These are phyloP conservation scores for Keqinozyma sinolaborantium DNA, from an alignment of 1,139 yeast species.

Conservation along the genomic window DNA sequence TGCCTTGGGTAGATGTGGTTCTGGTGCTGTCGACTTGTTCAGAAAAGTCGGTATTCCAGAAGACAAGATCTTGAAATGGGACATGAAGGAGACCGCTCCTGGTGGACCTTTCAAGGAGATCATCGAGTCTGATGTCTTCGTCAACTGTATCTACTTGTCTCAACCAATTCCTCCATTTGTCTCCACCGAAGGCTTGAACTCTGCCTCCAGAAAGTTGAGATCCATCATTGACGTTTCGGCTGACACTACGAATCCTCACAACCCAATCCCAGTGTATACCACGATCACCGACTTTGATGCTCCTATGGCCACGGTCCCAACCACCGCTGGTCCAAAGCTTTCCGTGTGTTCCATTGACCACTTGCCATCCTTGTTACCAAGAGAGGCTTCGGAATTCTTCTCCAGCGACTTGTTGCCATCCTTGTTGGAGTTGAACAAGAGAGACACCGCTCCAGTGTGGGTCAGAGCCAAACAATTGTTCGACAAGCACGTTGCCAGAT, in stretches of 20 bases:
- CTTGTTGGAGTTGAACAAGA: conserved; percentile 74
- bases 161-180: conserved; percentile 92
- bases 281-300: conserved; percentile 86
- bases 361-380: conserved; percentile 89
- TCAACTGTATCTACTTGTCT: conserved; percentile 93
- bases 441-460: conserved; percentile 88
- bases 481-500: conserved; percentile 76
- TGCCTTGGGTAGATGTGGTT: conserved; percentile 97
- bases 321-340: conserved; percentile 76
- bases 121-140: conserved; percentile 79
- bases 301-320: conserved; percentile 83
- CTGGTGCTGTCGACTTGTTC: conserved; percentile 91
- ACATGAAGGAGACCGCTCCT: conserved; percentile 90
- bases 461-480: conserved; percentile 78
- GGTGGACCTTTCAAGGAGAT: conserved; percentile 98
- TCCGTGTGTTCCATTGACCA: conserved; percentile 97
- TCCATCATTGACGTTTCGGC: conserved; percentile 97
- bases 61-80: conserved; percentile 85
- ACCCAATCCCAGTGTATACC: conserved; percentile 91
- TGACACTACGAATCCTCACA: conserved; percentile 97
- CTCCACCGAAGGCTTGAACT: conserved; percentile 64
- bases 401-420: conserved; percentile 85
- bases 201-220: conserved; percentile 66
- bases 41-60: conserved; percentile 87
- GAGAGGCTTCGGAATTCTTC: conserved; percentile 94